Base-by-base conservation (phyloP, 768 basidiomycete genomes). In the Amyloporia xantha region DNA sequence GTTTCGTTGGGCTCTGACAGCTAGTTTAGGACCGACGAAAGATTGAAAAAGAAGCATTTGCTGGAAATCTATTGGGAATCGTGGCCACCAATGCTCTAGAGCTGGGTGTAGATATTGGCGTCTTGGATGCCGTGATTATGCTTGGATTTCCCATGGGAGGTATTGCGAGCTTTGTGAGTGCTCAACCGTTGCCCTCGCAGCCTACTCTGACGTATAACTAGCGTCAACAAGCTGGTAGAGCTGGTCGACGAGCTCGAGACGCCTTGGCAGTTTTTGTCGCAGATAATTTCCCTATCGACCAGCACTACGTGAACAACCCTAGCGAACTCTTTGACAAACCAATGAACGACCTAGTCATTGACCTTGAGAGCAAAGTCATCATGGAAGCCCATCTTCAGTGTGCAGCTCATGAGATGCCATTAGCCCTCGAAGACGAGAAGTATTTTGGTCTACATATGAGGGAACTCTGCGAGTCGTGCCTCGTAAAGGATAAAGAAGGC, bases 11-110 rank as follows among this genome's bases (percentile, higher is more conserved):
- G n/a, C n/a, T n/a, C n/a, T n/a, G n/a, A n/a, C n/a, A n/a, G n/a
- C n/a, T n/a, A n/a, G n/a, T 25, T 40, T 30, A 89, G 83, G 91
- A 92, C 59, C 81, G 91, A 23, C 79, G 91, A 21, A 74, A 70
- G 52, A 93, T 94, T 43, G 91, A 95, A 63, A 71, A 78, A 39
- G 86, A 93, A 58, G 91, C 92, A 4, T 95, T 95, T 60, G 80
- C 82, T 1, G 90, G 91, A 2, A 74, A 79, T 53, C 71, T 94
- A 9, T 76, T 95, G 0, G 91, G 92, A 11, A 85, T 94, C 39
- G 75, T 95, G 27, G 87, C 91, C 0, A 95, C 91, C 0, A 94
- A 91, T 57, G 91, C 91, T 0, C 74, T 94, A 11, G 92, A 95
- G 64, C 78, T 94, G 5, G 91, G 91, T 12, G 84, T 92, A n/a